Conservation (phyloP, 1,284 basidiomycete genomes). For the Volvariella surrecta region DNA sequence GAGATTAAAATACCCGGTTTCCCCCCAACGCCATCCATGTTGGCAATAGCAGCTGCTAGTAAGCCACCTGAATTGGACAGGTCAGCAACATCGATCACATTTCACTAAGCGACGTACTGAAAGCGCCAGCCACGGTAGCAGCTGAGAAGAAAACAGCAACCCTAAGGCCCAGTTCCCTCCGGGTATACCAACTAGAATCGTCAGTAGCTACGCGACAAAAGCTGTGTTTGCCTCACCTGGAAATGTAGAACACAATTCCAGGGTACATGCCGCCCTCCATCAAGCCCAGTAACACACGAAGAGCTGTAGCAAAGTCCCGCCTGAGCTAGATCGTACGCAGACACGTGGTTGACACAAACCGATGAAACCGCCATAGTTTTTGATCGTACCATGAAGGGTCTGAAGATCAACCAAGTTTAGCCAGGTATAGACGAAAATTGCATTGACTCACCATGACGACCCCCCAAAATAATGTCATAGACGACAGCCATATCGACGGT, state of each 20-base stretch:
- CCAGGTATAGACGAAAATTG: slow-evolving; percentile 1
- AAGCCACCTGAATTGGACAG: slow-evolving; percentile 37
- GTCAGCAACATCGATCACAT: not conserved
- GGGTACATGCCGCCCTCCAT: slow-evolving; percentile 47
- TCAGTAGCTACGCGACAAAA: too few relatives aligned
- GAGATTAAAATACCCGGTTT: slow-evolving; percentile 28
- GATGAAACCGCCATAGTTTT: slow-evolving; percentile 41
- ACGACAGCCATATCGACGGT: slow-evolving; percentile 53
- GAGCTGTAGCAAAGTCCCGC: slow-evolving; percentile 25
- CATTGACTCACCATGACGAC: slow-evolving; percentile 40
- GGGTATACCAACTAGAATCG: slow-evolving; percentile 44
- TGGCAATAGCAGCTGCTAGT: slow-evolving; percentile 55
- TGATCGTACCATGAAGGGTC: slow-evolving; percentile 44
- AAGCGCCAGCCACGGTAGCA: slow-evolving; percentile 61
- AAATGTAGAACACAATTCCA: slow-evolving; percentile 48
- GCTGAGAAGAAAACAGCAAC: slow-evolving; percentile 62
- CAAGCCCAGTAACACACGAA: slow-evolving; percentile 42
- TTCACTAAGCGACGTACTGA: slow-evolving; percentile 33
- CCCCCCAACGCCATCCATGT: slow-evolving; percentile 61
- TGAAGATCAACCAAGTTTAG: slow-evolving; percentile 13
- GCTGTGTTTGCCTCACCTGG: slow-evolving; percentile 33
- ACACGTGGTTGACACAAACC: slow-evolving; percentile 24
- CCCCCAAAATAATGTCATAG: slow-evolving; percentile 48
- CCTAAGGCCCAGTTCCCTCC: slow-evolving; percentile 51
- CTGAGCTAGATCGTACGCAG: too few relatives aligned